Conservation (phyloP, 306 rosid genomes). For the Vigna trinervia region DNA sequence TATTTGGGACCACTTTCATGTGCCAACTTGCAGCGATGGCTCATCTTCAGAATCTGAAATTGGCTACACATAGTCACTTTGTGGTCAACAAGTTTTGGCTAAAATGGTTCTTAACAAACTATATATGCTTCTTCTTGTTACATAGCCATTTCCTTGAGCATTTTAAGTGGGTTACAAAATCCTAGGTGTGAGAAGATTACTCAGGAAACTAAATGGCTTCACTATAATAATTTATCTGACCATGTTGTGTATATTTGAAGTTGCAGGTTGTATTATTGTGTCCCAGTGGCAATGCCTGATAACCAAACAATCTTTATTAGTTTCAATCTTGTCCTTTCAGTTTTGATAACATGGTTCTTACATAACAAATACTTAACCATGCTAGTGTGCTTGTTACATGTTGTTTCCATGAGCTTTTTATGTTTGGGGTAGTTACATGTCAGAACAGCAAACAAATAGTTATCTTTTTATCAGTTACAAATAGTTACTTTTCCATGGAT, state of each 20-base stretch:
- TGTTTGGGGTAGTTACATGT: not conserved
- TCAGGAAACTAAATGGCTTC: constrained; percentile 1
- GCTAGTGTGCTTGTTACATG: not conserved
- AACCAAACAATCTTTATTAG: too few relatives aligned
- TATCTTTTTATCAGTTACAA: too few relatives aligned
- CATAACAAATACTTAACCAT: not conserved
- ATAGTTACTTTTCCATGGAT: too few relatives aligned
- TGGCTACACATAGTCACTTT: constrained; percentile 5
- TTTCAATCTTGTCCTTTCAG: too few relatives aligned
- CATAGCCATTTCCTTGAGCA: constrained; percentile 5
- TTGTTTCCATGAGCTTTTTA: not conserved
- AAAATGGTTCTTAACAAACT: constrained; percentile 1
- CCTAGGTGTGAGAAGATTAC: not conserved
- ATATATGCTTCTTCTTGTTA: not conserved
- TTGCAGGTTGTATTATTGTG: too few relatives aligned
- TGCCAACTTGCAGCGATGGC: constrained; percentile 37
- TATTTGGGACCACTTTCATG: constrained; percentile 49
- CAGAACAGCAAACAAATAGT: too few relatives aligned
- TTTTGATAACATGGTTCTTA: not conserved
- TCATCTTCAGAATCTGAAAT: not conserved
- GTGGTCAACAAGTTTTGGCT: constrained; percentile 21
- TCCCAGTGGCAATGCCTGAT: too few relatives aligned
- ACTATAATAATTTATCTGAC: not conserved
- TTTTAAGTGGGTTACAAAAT: not conserved
- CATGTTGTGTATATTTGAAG: too few relatives aligned